Evolutionary conservation across 306 rosid genomes (phyloP).

Genomic region (Glycine latifolia): DNA sequence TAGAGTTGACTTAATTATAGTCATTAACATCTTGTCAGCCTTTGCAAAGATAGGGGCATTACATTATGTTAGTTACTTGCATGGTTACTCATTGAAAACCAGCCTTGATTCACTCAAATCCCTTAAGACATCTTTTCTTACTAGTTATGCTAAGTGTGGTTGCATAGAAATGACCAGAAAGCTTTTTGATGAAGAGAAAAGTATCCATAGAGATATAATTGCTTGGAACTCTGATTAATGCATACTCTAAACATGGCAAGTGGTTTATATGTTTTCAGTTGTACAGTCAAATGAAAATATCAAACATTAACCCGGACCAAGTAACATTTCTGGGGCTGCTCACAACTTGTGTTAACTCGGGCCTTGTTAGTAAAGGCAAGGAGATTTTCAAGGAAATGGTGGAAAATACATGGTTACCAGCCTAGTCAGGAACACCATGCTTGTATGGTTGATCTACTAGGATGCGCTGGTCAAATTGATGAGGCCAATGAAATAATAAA

Average conservation of each 20-base stretch:
- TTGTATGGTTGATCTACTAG: constrained; percentile 78
- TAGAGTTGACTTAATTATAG: constrained; percentile 61
- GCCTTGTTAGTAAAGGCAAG: constrained; percentile 67
- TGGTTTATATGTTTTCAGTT: constrained; percentile 65
- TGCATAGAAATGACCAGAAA: constrained; percentile 72
- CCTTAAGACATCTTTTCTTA: constrained; percentile 67
- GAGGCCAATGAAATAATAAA: constrained; percentile 70
- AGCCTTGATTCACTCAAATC: constrained; percentile 65
- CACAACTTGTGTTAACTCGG: constrained; percentile 79
- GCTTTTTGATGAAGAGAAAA: constrained; percentile 70
- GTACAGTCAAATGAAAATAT: constrained; percentile 65
- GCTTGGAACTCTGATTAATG: constrained; percentile 79
- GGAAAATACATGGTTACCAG: constrained; percentile 60
- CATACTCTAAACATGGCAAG: constrained; percentile 75
- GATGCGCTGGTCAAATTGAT: constrained; percentile 70
- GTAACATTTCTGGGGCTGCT: constrained; percentile 74
- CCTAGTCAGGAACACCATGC: constrained; percentile 82
- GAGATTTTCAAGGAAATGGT: constrained; percentile 71
- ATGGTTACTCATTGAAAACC: constrained; percentile 66
- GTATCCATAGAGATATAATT: constrained; percentile 62
- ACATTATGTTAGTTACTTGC: constrained; percentile 73
- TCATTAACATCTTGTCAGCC: constrained; percentile 72
- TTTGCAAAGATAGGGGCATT: constrained; percentile 76
- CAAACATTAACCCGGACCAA: constrained; percentile 64
- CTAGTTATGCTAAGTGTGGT: constrained; percentile 86